Base-by-base conservation (phyloP, 768 basidiomycete species). In the Lanmaoa rubissima region DNA sequence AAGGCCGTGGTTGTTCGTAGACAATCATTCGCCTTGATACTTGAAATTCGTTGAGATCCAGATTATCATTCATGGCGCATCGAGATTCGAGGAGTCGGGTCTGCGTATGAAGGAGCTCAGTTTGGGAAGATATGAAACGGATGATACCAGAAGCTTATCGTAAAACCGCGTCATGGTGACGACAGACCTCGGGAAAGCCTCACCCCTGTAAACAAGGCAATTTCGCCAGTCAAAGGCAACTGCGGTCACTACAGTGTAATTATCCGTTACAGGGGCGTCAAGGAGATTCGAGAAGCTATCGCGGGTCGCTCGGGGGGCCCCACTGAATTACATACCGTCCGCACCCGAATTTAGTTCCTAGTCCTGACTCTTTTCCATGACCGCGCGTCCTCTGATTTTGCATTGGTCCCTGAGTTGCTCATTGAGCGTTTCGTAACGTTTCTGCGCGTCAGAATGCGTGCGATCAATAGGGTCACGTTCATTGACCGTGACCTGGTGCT, bases 111-210 rank as follows among this genome's bases (percentile, higher is more conserved):
- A 43, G 5, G 8, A 11, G 24, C 2, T 26, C 31, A 11, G 7
- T 51, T 19, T 12, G 36, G 31, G 17, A 32, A 40, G 35, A 48
- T 32, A 28, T 48, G 61, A 63, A 58, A 58, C 48, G 48, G 41
- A 28, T 51, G 14, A 19, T 61, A 39, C 47, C 40, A 47, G 32
- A 43, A 14, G 12, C 13, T 45, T 3, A 2, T 14, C n/a, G 16
- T 28, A 24, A 42, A 35, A 14, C 44, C 13, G 28, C 24, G 14
- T 14, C 44, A 42, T 57, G 31, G 44, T 42, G 45, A 32, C 32
- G 5, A 44, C 44, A 28, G 24, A 57, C 31, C 24, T 57, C 6
- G 12, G 19, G 3, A 32, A 28, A 17, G 32, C 17, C 44, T 47
- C 51, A 19, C 17, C 26, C 26, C 21, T n/a, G 28, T 17, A 10